Conservation (phyloP, 345 rosid species). For the Salix suchowensis region DNA sequence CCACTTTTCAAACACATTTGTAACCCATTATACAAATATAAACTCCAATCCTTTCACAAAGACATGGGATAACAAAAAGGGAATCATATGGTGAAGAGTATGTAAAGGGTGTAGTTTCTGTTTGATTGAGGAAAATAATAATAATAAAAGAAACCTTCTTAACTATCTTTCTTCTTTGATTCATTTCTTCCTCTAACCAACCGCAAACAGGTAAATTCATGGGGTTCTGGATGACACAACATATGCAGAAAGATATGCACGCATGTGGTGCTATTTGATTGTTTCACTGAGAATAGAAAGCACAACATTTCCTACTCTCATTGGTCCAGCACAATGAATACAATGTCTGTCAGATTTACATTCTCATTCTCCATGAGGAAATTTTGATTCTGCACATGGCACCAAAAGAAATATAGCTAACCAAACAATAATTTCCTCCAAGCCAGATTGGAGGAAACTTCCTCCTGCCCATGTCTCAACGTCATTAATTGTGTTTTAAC, state of each 20-base stretch:
- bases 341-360: background rate
- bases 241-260: background rate
- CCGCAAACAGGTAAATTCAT: background rate
- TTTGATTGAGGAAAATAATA: background rate
- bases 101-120: too few relatives aligned
- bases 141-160: background rate
- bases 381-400: background rate
- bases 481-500: too few relatives aligned
- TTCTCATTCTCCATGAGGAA: background rate
- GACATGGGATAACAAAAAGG: background rate
- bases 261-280: background rate
- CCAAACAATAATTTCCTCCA: background rate
- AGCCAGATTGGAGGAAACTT: background rate
- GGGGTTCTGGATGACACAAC: background rate
- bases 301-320: background rate
- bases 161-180: background rate
- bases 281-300: background rate
- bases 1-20: too few relatives aligned
- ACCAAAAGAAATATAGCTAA: background rate
- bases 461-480: background rate
- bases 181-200: background rate
- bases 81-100: background rate
- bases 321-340: background rate
- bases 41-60: background rate
- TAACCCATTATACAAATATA: too few relatives aligned